These are phyloP conservation scores for Yamadazyma siamensis DNA, from an alignment of 1,139 yeast species.

Conservation along the genomic window DNA sequence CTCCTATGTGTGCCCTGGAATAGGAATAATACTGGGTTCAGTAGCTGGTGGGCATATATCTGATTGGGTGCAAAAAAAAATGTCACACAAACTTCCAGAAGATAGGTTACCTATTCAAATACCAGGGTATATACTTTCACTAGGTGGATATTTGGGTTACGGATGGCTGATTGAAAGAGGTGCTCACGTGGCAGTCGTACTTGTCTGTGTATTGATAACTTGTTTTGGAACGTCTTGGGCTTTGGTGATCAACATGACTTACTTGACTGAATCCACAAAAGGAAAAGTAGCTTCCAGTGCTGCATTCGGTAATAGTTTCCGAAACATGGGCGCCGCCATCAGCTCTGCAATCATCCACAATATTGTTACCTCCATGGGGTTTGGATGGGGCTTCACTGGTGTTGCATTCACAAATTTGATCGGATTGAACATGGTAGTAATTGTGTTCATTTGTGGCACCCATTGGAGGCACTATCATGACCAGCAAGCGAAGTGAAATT, in stretches of 20 bases:
- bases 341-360: conserved; percentile 47
- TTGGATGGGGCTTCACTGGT: conserved; percentile 61
- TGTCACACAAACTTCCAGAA: conserved; percentile 46
- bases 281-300: conserved; percentile 55
- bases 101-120: conserved; percentile 44
- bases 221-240: conserved; percentile 63
- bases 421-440: conserved; percentile 10
- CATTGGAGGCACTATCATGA: not conserved
- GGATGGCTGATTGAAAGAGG: conserved; percentile 52
- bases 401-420: conserved; percentile 41
- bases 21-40: conserved; percentile 49
- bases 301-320: conserved; percentile 52
- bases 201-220: conserved; percentile 41
- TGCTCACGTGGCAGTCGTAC: conserved; percentile 41
- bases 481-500: conserved; percentile 7
- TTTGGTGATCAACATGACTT: conserved; percentile 55
- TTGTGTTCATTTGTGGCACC: not conserved
- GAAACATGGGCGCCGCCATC: conserved; percentile 56
- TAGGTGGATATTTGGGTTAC: conserved; percentile 48
- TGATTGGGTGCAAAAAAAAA: conserved; percentile 30
- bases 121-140: conserved; percentile 42
- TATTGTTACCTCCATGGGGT: conserved; percentile 43
- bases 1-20: conserved; percentile 55
- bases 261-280: conserved; percentile 50
- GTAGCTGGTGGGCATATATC: conserved; percentile 49